A percentile compares a stretch with the other conserved stretches of the same genome.
These are phyloP conservation scores for Rhizophagus sp. DNA, from an alignment of 192 early-diverging fungal genomes.

Conservation along the genomic window DNA sequence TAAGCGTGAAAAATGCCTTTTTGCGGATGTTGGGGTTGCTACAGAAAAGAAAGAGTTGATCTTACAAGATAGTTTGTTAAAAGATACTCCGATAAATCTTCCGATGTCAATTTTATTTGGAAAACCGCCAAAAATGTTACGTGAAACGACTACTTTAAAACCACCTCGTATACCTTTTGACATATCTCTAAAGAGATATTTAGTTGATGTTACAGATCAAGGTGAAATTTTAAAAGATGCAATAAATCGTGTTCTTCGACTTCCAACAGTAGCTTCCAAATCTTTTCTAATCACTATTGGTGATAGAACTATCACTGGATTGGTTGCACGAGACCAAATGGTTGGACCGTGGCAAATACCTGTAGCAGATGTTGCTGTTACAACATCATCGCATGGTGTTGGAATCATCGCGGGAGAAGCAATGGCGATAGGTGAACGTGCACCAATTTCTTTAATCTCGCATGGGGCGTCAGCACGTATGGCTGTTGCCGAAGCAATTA, in stretches of 20 bases:
- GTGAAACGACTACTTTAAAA: conserved; percentile 59
- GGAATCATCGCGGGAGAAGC: conserved; percentile 84
- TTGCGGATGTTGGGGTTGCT: conserved; percentile 87
- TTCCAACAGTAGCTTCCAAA: conserved; percentile 92
- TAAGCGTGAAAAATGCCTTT: conserved; percentile 88
- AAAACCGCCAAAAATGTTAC: conserved; percentile 95
- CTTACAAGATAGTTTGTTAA: conserved; percentile 74
- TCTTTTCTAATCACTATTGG: conserved; percentile 98
- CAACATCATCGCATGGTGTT: conserved; percentile 72
- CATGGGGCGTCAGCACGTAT: conserved; percentile 92
- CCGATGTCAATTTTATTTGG: conserved; percentile 97
- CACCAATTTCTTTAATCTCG: conserved; percentile 81
- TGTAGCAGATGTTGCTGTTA: conserved; percentile 95
- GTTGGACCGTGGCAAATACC: conserved; percentile 99
- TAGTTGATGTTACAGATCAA: conserved; percentile 45
- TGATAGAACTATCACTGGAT: conserved; percentile 92
- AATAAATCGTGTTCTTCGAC: conserved; percentile 71
- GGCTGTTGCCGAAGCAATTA: conserved; percentile 93
- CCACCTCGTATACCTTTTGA: conserved; percentile 59
- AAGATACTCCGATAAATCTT: conserved; percentile 76
- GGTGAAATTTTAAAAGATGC: conserved; percentile 60
- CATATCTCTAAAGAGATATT: conserved; percentile 57
- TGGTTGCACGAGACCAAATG: conserved; percentile 96
- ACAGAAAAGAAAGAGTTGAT: conserved; percentile 80
- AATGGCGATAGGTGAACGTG: conserved; percentile 98